Percentiles rank a stretch among this genome's conserved stretches.
phyloP scores from a whole-genome alignment of 805 yeast species.

The Saturnispora kantuleensis region DNA sequence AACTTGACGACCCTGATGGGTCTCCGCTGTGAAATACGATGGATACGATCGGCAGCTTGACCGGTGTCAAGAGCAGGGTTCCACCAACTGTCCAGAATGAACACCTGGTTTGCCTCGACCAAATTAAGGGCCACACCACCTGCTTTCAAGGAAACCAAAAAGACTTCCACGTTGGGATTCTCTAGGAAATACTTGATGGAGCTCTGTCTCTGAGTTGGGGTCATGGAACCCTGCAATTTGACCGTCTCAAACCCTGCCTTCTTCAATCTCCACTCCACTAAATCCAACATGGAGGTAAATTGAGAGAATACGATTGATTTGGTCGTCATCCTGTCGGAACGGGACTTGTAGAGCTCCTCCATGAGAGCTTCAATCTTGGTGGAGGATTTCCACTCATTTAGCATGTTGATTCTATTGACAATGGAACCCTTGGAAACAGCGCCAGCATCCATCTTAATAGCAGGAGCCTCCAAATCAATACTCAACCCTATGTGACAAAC shows the following conservation, averaged over 20 bases:
- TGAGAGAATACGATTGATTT: constrained; percentile 96
- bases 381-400: constrained; percentile 85
- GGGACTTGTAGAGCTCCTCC: constrained; percentile 78
- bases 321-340: constrained; percentile 82
- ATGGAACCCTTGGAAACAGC: constrained; percentile 58
- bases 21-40: constrained; percentile 90
- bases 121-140: constrained; percentile 97
- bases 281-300: constrained; percentile 78
- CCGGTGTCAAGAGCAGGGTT: constrained; percentile 94
- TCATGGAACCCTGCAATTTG: constrained; percentile 92
- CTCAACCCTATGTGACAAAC: constrained; percentile 92
- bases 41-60: constrained; percentile 96
- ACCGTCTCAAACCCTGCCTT: constrained; percentile 94
- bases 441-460: constrained; percentile 57
- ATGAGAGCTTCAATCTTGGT: constrained; percentile 95
- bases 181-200: constrained; percentile 90
- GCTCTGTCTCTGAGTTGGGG: constrained; percentile 89
- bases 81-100: constrained; percentile 98
- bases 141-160: constrained; percentile 89
- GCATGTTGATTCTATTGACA: constrained; percentile 79
- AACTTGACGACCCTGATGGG: constrained; percentile 90
- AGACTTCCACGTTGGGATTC: constrained; percentile 85
- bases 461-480: constrained; percentile 81
- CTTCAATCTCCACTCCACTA: constrained; percentile 90
- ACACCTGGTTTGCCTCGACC: constrained; percentile 96